A percentile compares a stretch with the other conserved stretches of the same genome.
Evolutionary conservation across 805 yeast genomes (phyloP).

Genomic region (Candida orba): DNA sequence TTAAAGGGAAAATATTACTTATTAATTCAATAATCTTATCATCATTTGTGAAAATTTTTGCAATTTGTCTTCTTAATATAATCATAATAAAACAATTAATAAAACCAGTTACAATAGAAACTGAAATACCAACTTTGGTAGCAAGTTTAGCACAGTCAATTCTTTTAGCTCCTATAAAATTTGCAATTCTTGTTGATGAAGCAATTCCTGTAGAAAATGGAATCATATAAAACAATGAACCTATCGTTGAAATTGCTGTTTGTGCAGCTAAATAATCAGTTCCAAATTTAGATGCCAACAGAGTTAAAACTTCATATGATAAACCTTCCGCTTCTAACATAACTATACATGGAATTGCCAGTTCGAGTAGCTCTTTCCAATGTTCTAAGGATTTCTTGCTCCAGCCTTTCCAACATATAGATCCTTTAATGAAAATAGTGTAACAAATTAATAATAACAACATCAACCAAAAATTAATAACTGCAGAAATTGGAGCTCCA

Average conservation of each 20-base stretch:
- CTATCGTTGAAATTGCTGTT: slow-evolving; percentile 60
- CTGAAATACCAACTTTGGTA: slow-evolving; percentile 34
- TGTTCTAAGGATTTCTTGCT: slow-evolving; percentile 37
- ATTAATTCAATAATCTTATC: slow-evolving; percentile 47
- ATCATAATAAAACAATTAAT: slow-evolving; percentile 45
- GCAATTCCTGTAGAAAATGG: slow-evolving; percentile 72
- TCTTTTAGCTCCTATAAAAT: slow-evolving; percentile 55
- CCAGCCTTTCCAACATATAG: slow-evolving; percentile 55
- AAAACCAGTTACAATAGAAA: slow-evolving; percentile 38
- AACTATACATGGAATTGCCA: slow-evolving; percentile 65
- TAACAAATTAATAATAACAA: slow-evolving; percentile 20
- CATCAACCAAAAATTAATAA: slow-evolving; percentile 68
- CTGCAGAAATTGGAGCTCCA: slow-evolving; percentile 79
- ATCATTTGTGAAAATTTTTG: slow-evolving; percentile 55
- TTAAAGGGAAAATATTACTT: slow-evolving; percentile 48
- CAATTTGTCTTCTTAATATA: slow-evolving; percentile 42
- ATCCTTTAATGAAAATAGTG: slow-evolving; percentile 38
- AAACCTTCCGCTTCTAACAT: slow-evolving; percentile 73
- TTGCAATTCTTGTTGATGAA: slow-evolving; percentile 64
- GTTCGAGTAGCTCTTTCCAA: slow-evolving; percentile 42
- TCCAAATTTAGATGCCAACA: slow-evolving; percentile 64
- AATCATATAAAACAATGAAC: slow-evolving; percentile 57
- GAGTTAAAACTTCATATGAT: slow-evolving; percentile 65
- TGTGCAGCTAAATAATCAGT: slow-evolving; percentile 66
- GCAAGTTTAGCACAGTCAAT: slow-evolving; percentile 40